Evolutionary conservation across 1,284 basidiomycete genomes (phyloP).

Genomic region (Sutorius eximius): DNA sequence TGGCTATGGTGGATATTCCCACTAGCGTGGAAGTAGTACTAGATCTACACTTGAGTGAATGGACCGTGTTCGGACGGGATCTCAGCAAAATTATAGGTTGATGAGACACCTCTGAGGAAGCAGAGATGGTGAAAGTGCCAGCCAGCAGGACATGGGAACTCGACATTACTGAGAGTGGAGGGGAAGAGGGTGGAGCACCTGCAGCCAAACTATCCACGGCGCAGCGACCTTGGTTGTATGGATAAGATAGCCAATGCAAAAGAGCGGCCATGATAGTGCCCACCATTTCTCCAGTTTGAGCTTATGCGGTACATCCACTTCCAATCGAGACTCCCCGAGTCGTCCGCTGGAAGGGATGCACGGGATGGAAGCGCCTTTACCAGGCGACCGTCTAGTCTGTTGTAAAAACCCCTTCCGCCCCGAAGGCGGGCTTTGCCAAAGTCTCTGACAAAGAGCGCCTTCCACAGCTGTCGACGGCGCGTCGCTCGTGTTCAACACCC

Average conservation of each 20-base stretch:
- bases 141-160: conserved; percentile 41
- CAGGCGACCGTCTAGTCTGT: conserved; percentile 55
- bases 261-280: conserved; percentile 30
- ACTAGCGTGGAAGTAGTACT: conserved; percentile 26
- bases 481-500: conserved; percentile 18
- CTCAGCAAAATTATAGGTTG: conserved; percentile 33
- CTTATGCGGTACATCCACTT: conserved; percentile 84
- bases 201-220: conserved; percentile 21
- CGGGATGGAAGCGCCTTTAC: conserved; percentile 59
- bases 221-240: conserved; percentile 32
- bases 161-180: neutral
- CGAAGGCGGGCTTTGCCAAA: conserved; percentile 68
- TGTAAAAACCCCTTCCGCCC: conserved; percentile 60
- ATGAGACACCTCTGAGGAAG: conserved; percentile 32
- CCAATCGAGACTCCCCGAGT: conserved; percentile 54
- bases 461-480: conserved; percentile 49
- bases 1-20: conserved; percentile 57
- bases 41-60: conserved; percentile 31
- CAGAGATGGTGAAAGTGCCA: conserved; percentile 42
- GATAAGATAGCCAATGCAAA: conserved; percentile 20
- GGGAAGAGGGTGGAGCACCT: neutral
- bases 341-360: conserved; percentile 33
- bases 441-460: conserved; percentile 53
- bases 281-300: conserved; percentile 76
- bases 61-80: conserved; percentile 10